Evolutionary conservation across 768 basidiomycete species (phyloP), one percentile per base, ranked within the genome.

Genomic region (Phaeotremella fagi): DNA sequence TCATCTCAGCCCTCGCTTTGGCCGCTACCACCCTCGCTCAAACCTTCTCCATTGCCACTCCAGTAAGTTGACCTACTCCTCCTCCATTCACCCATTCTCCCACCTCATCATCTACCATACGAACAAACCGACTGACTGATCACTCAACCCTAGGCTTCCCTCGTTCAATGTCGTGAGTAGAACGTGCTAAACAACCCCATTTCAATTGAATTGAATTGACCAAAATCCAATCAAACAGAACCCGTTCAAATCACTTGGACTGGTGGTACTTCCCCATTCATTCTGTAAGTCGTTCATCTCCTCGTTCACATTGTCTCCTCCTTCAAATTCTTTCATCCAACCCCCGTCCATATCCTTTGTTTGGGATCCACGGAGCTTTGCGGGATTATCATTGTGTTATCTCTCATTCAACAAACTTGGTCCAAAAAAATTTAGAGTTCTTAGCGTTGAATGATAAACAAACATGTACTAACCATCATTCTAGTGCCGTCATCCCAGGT

Each of bases 401-500:
- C n/a, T n/a, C n/a, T n/a, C n/a, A n/a, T n/a, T n/a, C n/a, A n/a
- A n/a, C n/a, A n/a, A n/a, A n/a, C n/a, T n/a, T n/a, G n/a, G n/a
- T n/a, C n/a, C n/a, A n/a, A n/a, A n/a, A n/a, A n/a, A n/a, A n/a
- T n/a, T n/a, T n/a, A n/a, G n/a, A n/a, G n/a, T n/a, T n/a, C n/a
- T n/a, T n/a, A n/a, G n/a, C n/a, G n/a, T n/a, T n/a, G n/a, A n/a
- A n/a, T n/a, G n/a, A n/a, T n/a, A n/a, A n/a, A n/a, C n/a, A n/a
- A n/a, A n/a, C n/a, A n/a, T n/a, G n/a, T n/a, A n/a, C n/a, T n/a
- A n/a, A n/a, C n/a, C n/a, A n/a, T n/a, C n/a, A n/a, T n/a, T n/a
- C n/a, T 56, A 72, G 70, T 28, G 63, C 59, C 64, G 68, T 88
- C 52, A 76, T 79, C 31, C 70, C 70, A 43, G 70, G 63, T 53